phyloP scores from a whole-genome alignment of 768 basidiomycete genomes.

The Tulasnella sp. region DNA sequence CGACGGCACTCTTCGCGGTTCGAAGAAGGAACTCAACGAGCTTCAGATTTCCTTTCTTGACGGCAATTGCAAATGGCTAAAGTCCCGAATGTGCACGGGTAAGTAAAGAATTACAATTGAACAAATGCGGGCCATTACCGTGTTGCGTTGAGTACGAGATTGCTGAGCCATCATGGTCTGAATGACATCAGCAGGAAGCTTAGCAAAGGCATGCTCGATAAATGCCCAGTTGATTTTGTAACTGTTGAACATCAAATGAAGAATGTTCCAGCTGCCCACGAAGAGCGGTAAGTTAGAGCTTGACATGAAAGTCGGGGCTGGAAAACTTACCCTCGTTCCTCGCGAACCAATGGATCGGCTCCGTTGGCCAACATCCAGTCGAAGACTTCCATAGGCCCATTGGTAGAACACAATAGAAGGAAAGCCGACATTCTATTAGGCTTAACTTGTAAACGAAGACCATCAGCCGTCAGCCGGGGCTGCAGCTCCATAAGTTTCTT shows the following conservation, averaged over 20 bases:
- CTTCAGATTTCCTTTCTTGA: constrained; percentile 32
- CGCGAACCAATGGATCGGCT: constrained; percentile 39
- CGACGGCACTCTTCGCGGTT: not conserved
- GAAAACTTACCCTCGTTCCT: constrained; percentile 41
- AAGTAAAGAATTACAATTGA: not conserved
- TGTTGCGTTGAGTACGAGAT: constrained; percentile 41
- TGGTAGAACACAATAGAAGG: constrained; percentile 36
- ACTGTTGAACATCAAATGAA: not conserved
- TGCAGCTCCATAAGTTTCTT: constrained; percentile 41
- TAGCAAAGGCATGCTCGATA: not conserved
- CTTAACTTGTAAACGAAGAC: constrained; percentile 43
- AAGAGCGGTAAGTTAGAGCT: not conserved
- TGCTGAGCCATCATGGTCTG: constrained; percentile 40
- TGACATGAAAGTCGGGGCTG: not conserved
- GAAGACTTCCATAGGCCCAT: constrained; percentile 32
- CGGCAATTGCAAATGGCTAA: constrained; percentile 32
- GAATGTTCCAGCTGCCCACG: not conserved
- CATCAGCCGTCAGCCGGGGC: constrained; percentile 37
- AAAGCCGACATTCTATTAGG: constrained; percentile 27
- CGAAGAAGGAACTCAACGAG: constrained; percentile 33
- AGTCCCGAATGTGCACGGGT: not conserved
- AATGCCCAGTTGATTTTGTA: not conserved
- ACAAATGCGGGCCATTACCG: constrained; percentile 32
- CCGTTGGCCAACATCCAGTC: constrained; percentile 47
- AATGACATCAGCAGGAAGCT: constrained; percentile 43